Base-by-base conservation (phyloP, 441 rosid genomes). In the Flueggea neowawraea region DNA sequence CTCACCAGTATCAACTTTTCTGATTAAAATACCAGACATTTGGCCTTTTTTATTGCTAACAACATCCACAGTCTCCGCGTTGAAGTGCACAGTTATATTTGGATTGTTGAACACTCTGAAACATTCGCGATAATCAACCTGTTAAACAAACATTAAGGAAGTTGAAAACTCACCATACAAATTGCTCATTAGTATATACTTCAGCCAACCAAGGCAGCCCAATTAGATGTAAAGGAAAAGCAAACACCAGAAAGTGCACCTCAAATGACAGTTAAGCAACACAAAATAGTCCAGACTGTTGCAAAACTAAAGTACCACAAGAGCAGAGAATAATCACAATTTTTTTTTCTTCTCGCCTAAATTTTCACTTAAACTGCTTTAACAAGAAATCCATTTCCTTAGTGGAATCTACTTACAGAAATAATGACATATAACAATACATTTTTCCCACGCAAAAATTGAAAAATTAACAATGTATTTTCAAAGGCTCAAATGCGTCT, bases 61-160 rank as follows among this genome's bases (percentile, higher is more conserved):
- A 67, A 94, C 78, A 61, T 94, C 97, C 80, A 80, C 84, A 0
- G 93, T 62, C 79, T 91, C 94, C 62, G 91, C 83, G 77, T 86
- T 91, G 92, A 82, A 94, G 82, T 94, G 99, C 85, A 94, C 84
- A 15, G 96, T 89, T 82, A 94, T 76, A 71, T 94, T 94, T 69
- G 96, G 96, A 81, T 82, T 94, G 88, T 89, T 91, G 90, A 78
- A 63, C 89, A 94, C 97, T 94, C 97, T 94, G 99, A 84, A 94
- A 91, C 97, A 94, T 94, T 87, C 91, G 97, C 73, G 96, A 91
- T 94, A 91, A 94, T 86, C 85, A 94, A 91, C 99, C 96, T 94
- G 97, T 94, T 90, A 90, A 87, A 84, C 78, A 94, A 91, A 94
- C 90, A 94, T 89, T 80, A 86, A 94, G 91, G 96, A 84, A 83